These are phyloP conservation scores for Hyphopichia burtonii DNA, from an alignment of 1,139 yeast species.

Conservation along the genomic window DNA sequence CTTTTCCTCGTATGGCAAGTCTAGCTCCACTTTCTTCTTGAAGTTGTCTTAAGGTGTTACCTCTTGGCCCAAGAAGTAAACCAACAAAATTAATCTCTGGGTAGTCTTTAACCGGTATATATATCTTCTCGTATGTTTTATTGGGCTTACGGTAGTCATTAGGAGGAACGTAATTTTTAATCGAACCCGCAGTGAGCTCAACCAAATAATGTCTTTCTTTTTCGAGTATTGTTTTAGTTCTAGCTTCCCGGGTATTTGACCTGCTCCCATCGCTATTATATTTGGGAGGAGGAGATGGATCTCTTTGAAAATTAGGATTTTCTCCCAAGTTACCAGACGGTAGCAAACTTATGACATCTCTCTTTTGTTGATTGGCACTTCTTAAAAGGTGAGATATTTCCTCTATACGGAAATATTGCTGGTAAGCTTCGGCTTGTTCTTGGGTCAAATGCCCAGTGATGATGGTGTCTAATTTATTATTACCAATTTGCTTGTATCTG, in stretches of 20 bases:
- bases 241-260: constrained; percentile 74
- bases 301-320: constrained; percentile 42
- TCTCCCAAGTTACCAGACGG: constrained; percentile 32
- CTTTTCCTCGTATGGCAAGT: constrained; percentile 87
- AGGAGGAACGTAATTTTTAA: constrained; percentile 85
- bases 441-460: constrained; percentile 61
- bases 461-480: constrained; percentile 36
- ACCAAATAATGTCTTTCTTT: constrained; percentile 78
- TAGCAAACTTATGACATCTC: constrained; percentile 37
- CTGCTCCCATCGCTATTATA: constrained; percentile 84
- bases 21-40: constrained; percentile 84
- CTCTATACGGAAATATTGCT: constrained; percentile 69
- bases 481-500: constrained; percentile 30
- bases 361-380: constrained; percentile 52
- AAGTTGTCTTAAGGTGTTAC: constrained; percentile 77
- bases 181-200: constrained; percentile 65
- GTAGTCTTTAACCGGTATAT: constrained; percentile 80
- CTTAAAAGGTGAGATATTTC: constrained; percentile 56
- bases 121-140: constrained; percentile 76
- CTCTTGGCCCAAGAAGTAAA: constrained; percentile 90
- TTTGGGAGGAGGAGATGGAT: constrained; percentile 92
- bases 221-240: constrained; percentile 62
- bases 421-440: constrained; percentile 85
- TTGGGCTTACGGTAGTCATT: constrained; percentile 70
- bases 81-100: constrained; percentile 96